These are phyloP conservation scores for Selaginella tamariscina DNA, from an alignment of 75 land plant species.

Conservation along the genomic window DNA sequence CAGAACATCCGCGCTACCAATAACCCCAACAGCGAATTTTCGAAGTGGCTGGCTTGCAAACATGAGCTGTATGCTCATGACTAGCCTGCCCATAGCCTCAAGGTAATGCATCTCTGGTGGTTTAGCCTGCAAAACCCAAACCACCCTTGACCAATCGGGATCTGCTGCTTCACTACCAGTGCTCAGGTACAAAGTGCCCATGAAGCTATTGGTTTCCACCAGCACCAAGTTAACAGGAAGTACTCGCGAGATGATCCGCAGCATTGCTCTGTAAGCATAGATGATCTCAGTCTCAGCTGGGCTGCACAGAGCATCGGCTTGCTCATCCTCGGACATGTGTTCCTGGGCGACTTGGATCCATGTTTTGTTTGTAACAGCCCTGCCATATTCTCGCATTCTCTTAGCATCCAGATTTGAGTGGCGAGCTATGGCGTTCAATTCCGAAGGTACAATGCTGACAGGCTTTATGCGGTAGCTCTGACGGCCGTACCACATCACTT, in stretches of 20 bases:
- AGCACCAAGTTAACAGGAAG: neutral
- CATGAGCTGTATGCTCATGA: neutral
- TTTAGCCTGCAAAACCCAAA: neutral
- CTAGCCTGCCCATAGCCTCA: neutral
- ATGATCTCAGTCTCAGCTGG: too few relatives aligned
- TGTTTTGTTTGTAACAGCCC: neutral
- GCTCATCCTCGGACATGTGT: neutral
- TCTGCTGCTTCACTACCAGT: neutral
- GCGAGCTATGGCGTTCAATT: neutral
- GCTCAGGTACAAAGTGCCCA: neutral
- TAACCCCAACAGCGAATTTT: too few relatives aligned
- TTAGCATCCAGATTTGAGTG: too few relatives aligned
- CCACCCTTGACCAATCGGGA: neutral
- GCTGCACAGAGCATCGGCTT: too few relatives aligned
- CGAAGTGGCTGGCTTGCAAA: too few relatives aligned
- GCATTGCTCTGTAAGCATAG: neutral
- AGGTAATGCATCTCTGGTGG: neutral
- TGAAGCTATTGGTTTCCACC: neutral
- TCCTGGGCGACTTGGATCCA: too few relatives aligned
- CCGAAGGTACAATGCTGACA: neutral
- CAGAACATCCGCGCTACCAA: too few relatives aligned
- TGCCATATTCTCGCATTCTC: neutral
- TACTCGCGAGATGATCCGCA: neutral
- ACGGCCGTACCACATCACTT: neutral
- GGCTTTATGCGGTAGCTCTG: neutral